Evolutionary conservation across 208 protist genomes (phyloP).

Genomic region (Phytomonas sp.): DNA sequence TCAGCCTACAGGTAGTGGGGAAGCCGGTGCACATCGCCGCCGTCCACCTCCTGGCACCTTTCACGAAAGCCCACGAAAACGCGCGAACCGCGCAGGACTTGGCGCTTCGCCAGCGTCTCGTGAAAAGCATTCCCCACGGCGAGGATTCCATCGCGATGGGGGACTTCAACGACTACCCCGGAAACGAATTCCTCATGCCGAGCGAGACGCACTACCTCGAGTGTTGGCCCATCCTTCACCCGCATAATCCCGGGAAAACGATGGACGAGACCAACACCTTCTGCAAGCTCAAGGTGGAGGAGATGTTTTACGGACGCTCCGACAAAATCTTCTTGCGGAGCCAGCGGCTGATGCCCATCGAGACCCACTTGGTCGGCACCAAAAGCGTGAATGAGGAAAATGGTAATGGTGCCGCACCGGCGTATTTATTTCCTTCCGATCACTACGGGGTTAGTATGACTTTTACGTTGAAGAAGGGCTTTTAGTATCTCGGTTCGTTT

Average conservation of each 20-base stretch:
- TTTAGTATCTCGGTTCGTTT: neutral
- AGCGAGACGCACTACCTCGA: conserved; percentile 59
- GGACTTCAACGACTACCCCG: conserved; percentile 90
- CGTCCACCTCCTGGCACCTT: conserved; percentile 78
- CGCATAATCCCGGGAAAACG: conserved; percentile 61
- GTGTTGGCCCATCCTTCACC: conserved; percentile 75
- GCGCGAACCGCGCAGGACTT: conserved; percentile 71
- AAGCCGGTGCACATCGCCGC: conserved; percentile 36
- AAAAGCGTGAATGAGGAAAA: conserved; percentile 82
- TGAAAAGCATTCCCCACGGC: conserved; percentile 20
- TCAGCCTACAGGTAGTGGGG: conserved; percentile 28
- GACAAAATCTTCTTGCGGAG: conserved; percentile 83
- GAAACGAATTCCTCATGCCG: conserved; percentile 82
- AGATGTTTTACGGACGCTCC: conserved; percentile 85
- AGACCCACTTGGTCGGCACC: conserved; percentile 75
- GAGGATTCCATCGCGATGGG: conserved; percentile 77
- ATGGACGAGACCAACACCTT: conserved; percentile 90
- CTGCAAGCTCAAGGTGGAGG: conserved; percentile 88
- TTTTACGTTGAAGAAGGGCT: conserved; percentile 22
- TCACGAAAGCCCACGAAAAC: conserved; percentile 56
- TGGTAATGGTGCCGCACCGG: conserved; percentile 55
- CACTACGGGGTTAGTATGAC: conserved; percentile 84
- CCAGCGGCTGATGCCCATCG: conserved; percentile 38
- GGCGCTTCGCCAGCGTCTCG: conserved; percentile 46
- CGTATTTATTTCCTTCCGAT: conserved; percentile 85